phyloP scores from a whole-genome alignment of 1,284 basidiomycete genomes.

The Xerocomus minutiporus region DNA sequence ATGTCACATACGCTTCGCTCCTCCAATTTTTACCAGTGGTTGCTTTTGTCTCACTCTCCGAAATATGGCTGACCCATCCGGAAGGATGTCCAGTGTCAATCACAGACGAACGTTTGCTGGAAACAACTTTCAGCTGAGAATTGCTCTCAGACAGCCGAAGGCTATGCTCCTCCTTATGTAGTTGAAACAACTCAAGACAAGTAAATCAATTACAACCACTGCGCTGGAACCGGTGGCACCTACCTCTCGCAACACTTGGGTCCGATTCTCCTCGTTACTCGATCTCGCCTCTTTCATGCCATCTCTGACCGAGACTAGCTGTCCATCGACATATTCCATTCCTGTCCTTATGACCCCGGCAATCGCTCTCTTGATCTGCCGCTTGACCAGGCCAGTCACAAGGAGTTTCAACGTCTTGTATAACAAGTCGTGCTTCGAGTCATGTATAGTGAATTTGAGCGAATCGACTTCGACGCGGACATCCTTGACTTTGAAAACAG shows the following conservation, averaged over 20 bases:
- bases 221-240: slow-evolving; percentile 3
- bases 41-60: slow-evolving; percentile 54
- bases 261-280: slow-evolving; percentile 46
- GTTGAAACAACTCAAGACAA: slow-evolving; percentile 49
- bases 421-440: slow-evolving; percentile 86
- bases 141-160: slow-evolving; percentile 41
- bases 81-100: slow-evolving; percentile 62
- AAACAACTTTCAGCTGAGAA: slow-evolving; percentile 71
- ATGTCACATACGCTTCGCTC: slow-evolving; percentile 52
- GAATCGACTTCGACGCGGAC: slow-evolving; percentile 80
- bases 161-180: slow-evolving; percentile 50
- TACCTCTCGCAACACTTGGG: slow-evolving; percentile 67
- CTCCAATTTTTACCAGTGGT: slow-evolving; percentile 57
- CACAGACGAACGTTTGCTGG: slow-evolving; percentile 59
- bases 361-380: slow-evolving; percentile 83
- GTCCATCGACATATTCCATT: slow-evolving; percentile 82
- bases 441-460: slow-evolving; percentile 87
- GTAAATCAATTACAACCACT: not conserved
- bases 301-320: slow-evolving; percentile 78
- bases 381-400: slow-evolving; percentile 82
- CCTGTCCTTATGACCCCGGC: slow-evolving; percentile 73
- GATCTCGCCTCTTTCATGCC: slow-evolving; percentile 68
- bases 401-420: slow-evolving; percentile 81
- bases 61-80: slow-evolving; percentile 66
- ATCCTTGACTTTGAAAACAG: slow-evolving; percentile 76